Evolutionary conservation across 2,329 filamentous ascomycete genomes (phyloP).

Genomic region (Sclerotinia glacialis): DNA sequence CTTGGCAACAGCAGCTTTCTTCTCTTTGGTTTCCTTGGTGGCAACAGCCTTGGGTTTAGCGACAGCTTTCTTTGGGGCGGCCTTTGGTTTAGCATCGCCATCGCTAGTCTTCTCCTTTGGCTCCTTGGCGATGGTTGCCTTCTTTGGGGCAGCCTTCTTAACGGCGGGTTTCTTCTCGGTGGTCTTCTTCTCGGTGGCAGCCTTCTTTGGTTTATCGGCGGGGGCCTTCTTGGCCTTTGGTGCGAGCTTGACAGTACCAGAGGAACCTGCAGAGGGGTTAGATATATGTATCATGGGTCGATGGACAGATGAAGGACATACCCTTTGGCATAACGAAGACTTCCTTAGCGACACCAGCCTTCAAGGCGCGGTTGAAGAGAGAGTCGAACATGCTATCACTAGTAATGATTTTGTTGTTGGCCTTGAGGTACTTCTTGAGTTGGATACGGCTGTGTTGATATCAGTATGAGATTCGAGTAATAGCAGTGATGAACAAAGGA

Average conservation of each 20-base stretch:
- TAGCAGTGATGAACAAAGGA: conserved; percentile 24
- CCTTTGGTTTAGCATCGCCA: conserved; percentile 39
- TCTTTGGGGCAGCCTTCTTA: conserved; percentile 49
- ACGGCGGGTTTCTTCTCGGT: conserved; percentile 35
- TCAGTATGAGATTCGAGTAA: conserved; percentile 24
- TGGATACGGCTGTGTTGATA: conserved; percentile 53
- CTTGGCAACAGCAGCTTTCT: conserved; percentile 29
- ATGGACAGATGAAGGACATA: conserved; percentile 44
- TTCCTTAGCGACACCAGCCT: conserved; percentile 64
- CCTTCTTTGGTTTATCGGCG: conserved; percentile 38
- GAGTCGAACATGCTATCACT: conserved; percentile 59
- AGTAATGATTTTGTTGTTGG: conserved; percentile 64
- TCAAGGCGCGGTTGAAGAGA: conserved; percentile 68
- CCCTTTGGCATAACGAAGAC: conserved; percentile 71
- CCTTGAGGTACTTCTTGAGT: conserved; percentile 71
- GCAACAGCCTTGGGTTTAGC: conserved; percentile 33
- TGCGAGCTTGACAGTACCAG: conserved; percentile 68
- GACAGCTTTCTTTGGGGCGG: conserved; percentile 44
- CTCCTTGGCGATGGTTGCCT: conserved; percentile 39
- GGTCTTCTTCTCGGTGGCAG: conserved; percentile 42
- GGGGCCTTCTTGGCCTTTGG: conserved; percentile 25
- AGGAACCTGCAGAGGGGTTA: conserved; percentile 52
- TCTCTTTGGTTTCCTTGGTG: conserved; percentile 26
- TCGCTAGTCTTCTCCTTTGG: conserved; percentile 16
- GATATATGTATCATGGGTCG: conserved; percentile 24